These are phyloP conservation scores for Pythium phragmitis DNA, from an alignment of 352 stramenopile species.

Conservation along the genomic window DNA sequence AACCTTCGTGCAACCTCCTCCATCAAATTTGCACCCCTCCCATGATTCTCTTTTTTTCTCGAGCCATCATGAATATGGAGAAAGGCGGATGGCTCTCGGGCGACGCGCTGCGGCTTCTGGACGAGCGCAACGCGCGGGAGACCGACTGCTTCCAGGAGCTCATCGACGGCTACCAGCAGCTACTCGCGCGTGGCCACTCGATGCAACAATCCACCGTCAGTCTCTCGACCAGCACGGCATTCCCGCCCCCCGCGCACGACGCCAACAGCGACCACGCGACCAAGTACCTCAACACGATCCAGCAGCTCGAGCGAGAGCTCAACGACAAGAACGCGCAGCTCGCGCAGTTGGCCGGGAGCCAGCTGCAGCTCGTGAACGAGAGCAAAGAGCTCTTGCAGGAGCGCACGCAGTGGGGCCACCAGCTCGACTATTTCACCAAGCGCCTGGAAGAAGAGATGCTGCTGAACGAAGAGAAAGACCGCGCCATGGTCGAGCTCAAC, in stretches of 20 bases:
- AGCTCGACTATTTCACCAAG: constrained; percentile 57
- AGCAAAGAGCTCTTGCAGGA: constrained; percentile 74
- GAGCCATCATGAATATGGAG: neutral
- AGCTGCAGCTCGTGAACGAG: constrained; percentile 65
- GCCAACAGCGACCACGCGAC: constrained; percentile 29
- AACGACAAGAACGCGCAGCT: constrained; percentile 64
- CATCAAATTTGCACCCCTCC: neutral
- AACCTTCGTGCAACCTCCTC: constrained; percentile 12
- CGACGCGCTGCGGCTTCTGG: constrained; percentile 51
- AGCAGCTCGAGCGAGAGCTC: constrained; percentile 69
- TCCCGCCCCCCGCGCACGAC: constrained; percentile 9
- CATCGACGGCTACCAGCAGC: constrained; percentile 67
- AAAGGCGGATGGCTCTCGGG: constrained; percentile 31
- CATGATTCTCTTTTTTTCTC: neutral
- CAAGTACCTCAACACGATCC: constrained; percentile 62
- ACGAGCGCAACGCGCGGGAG: constrained; percentile 64
- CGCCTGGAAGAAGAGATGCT: constrained; percentile 61
- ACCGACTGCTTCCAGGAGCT: constrained; percentile 55
- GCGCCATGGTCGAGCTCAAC: constrained; percentile 63
- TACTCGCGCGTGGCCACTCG: constrained; percentile 44
- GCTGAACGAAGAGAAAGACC: constrained; percentile 65
- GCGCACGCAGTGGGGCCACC: constrained; percentile 53
- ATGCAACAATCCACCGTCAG: constrained; percentile 19
- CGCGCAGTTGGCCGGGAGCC: constrained; percentile 47
- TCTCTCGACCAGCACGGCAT: constrained; percentile 20